phyloP scores from a whole-genome alignment of 2,329 filamentous ascomycete species.

The Penicillium sp. region DNA sequence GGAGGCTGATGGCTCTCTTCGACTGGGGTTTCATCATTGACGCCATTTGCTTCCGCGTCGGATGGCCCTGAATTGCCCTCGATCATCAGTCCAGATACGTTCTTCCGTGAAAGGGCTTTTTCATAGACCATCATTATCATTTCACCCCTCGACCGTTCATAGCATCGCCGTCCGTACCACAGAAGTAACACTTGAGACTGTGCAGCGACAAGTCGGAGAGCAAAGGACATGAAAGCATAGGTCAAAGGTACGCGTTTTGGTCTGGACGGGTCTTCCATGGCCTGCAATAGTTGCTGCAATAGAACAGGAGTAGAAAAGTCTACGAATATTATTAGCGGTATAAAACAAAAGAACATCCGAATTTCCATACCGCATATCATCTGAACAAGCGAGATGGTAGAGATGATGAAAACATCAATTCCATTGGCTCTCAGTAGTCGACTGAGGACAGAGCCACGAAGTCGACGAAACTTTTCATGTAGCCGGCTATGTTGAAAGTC shows the following conservation, averaged over 20 bases:
- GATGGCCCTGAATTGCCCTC: slow-evolving; percentile 26
- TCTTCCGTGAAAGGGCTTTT: slow-evolving; percentile 69
- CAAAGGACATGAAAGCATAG: slow-evolving; percentile 63
- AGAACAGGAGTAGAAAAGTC: slow-evolving; percentile 64
- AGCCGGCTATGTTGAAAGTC: slow-evolving; percentile 78
- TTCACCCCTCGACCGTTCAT: slow-evolving; percentile 80
- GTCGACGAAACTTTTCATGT: slow-evolving; percentile 69
- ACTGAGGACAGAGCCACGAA: slow-evolving; percentile 68
- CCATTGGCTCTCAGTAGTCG: slow-evolving; percentile 74
- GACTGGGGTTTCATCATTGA: slow-evolving; percentile 9
- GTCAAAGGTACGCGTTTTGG: slow-evolving; percentile 58
- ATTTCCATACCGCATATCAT: slow-evolving; percentile 50
- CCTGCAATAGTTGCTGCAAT: slow-evolving; percentile 67
- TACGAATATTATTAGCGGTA: slow-evolving; percentile 16
- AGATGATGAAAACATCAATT: slow-evolving; percentile 70
- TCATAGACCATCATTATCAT: slow-evolving; percentile 82
- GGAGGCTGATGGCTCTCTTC: slow-evolving; percentile 8
- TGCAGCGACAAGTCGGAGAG: slow-evolving; percentile 58
- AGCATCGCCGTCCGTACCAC: slow-evolving; percentile 81
- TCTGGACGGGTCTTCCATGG: slow-evolving; percentile 57
- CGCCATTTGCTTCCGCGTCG: slow-evolving; percentile 13
- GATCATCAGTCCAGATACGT: slow-evolving; percentile 41
- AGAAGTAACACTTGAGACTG: slow-evolving; percentile 67
- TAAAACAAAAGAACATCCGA: slow-evolving; percentile 13
- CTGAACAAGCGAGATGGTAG: slow-evolving; percentile 62